Percentiles rank a stretch among this genome's conserved stretches.
Evolutionary conservation across 116 monocot species (phyloP).

Genomic region (Iris pallida): DNA sequence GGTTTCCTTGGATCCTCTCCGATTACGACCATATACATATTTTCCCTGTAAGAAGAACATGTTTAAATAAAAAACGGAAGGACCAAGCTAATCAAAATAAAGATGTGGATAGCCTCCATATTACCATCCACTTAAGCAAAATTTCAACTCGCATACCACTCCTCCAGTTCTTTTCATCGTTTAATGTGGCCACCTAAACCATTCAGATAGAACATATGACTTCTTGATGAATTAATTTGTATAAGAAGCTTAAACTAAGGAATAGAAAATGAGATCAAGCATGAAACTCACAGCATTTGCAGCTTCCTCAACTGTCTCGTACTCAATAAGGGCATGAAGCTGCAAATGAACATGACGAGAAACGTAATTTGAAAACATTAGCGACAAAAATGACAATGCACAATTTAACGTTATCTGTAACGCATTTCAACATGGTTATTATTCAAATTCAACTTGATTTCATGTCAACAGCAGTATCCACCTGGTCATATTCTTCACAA

Average conservation of each 20-base stretch:
- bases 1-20: constrained; percentile 16
- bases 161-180: constrained; percentile 88
- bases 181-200: constrained; percentile 49
- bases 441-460: not conserved
- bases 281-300: constrained; percentile 63
- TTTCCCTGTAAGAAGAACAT: constrained; percentile 24
- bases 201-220: not conserved
- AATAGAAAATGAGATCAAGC: not conserved
- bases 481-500: too few species aligned
- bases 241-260: too few species aligned
- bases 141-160: constrained; percentile 70
- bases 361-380: not conserved
- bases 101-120: not conserved
- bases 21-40: constrained; percentile 11
- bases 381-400: not conserved
- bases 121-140: constrained; percentile 57
- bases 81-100: not conserved
- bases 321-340: constrained; percentile 80
- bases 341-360: constrained; percentile 29
- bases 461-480: too few species aligned
- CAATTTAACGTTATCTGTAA: not conserved
- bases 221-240: not conserved
- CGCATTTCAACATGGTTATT: not conserved
- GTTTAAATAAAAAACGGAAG: not conserved
- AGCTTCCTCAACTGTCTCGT: constrained; percentile 61